Conservation (phyloP, 805 yeast species). For the Wickerhamomyces xylosicus region DNA sequence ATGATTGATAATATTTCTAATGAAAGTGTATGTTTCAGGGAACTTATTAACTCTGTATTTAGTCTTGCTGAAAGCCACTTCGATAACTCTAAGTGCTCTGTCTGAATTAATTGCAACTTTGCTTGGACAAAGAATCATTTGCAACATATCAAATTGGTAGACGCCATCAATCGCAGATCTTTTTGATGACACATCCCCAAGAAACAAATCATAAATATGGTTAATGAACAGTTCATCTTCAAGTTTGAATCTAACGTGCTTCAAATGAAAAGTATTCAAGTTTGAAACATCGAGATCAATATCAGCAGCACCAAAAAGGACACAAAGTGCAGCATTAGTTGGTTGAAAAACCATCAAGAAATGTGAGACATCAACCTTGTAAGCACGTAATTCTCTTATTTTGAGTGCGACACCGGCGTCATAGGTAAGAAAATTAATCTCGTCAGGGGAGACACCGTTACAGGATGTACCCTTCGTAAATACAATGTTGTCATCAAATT, state of each 20-base stretch:
- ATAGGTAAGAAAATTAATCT: constrained; percentile 52
- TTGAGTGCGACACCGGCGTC: constrained; percentile 58
- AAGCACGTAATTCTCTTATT: constrained; percentile 31
- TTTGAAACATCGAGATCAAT: constrained; percentile 44
- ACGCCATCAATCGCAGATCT: constrained; percentile 46
- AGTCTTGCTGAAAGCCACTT: background rate
- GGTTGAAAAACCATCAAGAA: constrained; percentile 25
- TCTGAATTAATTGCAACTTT: constrained; percentile 33
- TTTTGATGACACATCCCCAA: constrained; percentile 33
- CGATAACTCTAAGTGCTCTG: constrained; percentile 6
- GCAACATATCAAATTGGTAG: constrained; percentile 19
- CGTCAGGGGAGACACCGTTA: constrained; percentile 55
- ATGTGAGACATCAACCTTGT: constrained; percentile 31
- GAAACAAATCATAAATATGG: constrained; percentile 35
- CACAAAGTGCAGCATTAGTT: constrained; percentile 33
- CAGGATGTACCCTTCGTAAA: constrained; percentile 36
- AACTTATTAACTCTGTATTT: background rate
- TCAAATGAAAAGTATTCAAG: constrained; percentile 37
- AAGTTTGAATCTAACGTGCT: constrained; percentile 38
- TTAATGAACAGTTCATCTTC: constrained; percentile 37
- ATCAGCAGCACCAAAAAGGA: constrained; percentile 58
- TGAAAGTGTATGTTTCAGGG: background rate
- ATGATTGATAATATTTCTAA: background rate
- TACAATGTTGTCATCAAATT: constrained; percentile 21
- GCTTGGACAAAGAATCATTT: constrained; percentile 40